Base-by-base conservation (phyloP, 208 protist species). In the Trichomonas vaginalis region DNA sequence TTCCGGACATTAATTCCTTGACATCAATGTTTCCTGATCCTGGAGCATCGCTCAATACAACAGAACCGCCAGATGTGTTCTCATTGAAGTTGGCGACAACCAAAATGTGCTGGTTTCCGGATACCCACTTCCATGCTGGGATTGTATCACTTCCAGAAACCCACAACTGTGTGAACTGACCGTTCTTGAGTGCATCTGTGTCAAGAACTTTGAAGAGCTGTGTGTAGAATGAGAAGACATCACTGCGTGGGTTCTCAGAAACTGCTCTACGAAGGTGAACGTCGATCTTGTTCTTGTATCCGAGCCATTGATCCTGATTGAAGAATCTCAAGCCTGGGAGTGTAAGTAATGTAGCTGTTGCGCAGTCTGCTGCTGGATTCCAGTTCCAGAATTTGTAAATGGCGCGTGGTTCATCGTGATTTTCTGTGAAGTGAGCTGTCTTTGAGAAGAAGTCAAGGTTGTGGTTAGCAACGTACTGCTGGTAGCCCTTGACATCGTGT, bases 251-350 rank as follows among this genome's bases (percentile, higher is more conserved):
- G 12, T n/a, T 51, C 88, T 96, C 96, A 12, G 2, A 9, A 12
- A 10, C 39, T 10, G 96, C 87, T 10, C 96, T 86, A 10, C 96
- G 46, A 17, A 96, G 40, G 32, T 96, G 87, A 9, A 96, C 96
- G 79, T 96, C 70, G n/a, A 96, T 8, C 48, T 92, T 23, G 8
- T 96, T 95, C 46, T 14, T 80, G 37, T 79, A 62, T 27, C 96
- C 96, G 32, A 92, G 56, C 39, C 42, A 49, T 39, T 96, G 96
- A 4, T 95, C 23, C n/a, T 95, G 35, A 40, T 37, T 37, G n/a
- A 95, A 17, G 8, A 96, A 95, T 45, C 96, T 35, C 0, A 96
- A 9, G 27, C 96, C 96, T 40, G 96, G 96, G 12, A 96, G 88
- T 47, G 96, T 96, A 0, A 96, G 37, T 10, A 95, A 37, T 23